Percentiles rank a stretch among this genome's conserved stretches.
These are phyloP conservation scores for Monilinia laxa DNA, from an alignment of 2,329 filamentous ascomycete genomes.

Conservation along the genomic window DNA sequence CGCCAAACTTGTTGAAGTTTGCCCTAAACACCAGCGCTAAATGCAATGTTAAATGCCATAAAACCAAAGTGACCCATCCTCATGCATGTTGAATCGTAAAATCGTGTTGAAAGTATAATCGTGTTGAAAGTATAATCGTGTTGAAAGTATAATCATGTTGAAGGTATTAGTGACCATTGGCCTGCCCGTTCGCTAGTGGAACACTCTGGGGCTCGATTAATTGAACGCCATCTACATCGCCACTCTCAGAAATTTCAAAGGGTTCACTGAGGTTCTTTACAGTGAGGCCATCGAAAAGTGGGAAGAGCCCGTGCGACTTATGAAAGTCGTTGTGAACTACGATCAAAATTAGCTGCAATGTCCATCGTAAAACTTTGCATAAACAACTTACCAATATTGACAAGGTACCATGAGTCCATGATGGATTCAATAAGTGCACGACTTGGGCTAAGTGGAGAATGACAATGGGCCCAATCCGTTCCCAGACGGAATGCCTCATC, in stretches of 20 bases:
- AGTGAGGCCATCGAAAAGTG: constrained; percentile 75
- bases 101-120: constrained; percentile 33
- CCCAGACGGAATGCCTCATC: constrained; percentile 95
- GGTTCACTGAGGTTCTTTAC: constrained; percentile 62
- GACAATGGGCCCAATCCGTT: constrained; percentile 90
- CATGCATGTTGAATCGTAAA: constrained; percentile 40
- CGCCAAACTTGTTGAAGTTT: constrained; percentile 42
- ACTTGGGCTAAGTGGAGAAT: constrained; percentile 72
- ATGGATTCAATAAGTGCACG: constrained; percentile 76
- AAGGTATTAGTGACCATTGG: constrained; percentile 23
- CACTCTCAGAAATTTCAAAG: constrained; percentile 31
- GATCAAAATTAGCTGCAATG: constrained; percentile 27
- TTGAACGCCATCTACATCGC: constrained; percentile 27
- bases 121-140: constrained; percentile 30
- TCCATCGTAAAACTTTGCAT: background rate
- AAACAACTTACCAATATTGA: constrained; percentile 79
- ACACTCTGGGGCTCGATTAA: constrained; percentile 27
- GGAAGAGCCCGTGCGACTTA: constrained; percentile 75
- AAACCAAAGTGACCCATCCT: constrained; percentile 23
- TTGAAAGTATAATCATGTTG: constrained; percentile 31
- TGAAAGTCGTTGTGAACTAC: constrained; percentile 98
- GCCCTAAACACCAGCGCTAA: constrained; percentile 39
- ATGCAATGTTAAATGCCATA: constrained; percentile 36
- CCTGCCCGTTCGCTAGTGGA: constrained; percentile 32
- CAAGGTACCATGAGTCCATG: constrained; percentile 87